Percentiles rank a stretch among this genome's conserved stretches.
These are phyloP conservation scores for Sonneratia caseolaris DNA, from an alignment of 345 rosid species.

Conservation along the genomic window DNA sequence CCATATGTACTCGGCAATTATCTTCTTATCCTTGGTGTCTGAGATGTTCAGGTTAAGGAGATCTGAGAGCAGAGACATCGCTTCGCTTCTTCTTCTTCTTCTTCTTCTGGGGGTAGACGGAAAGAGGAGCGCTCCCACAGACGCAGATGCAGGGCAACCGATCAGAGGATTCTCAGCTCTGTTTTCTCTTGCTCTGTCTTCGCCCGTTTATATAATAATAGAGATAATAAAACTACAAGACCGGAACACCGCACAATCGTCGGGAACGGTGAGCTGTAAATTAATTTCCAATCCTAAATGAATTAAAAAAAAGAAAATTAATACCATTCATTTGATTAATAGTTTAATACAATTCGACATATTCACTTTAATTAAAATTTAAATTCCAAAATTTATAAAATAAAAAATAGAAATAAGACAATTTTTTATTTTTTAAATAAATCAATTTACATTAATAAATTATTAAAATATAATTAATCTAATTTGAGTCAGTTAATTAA, in stretches of 20 bases:
- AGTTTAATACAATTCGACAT: too few species aligned
- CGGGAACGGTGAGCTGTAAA: neutral
- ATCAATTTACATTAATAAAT: too few species aligned
- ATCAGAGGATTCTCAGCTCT: conserved; percentile 1
- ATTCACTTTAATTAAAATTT: too few species aligned
- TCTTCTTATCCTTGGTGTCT: conserved; percentile 5
- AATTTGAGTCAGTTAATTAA: too few species aligned
- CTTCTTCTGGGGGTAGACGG: neutral
- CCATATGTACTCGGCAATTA: conserved; percentile 9
- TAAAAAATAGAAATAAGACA: too few species aligned
- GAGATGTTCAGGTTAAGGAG: conserved; percentile 5
- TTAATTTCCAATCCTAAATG: neutral
- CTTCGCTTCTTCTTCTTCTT: neutral
- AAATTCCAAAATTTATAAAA: too few species aligned
- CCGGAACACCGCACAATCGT: neutral
- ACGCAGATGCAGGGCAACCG: neutral
- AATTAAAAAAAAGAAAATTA: too few species aligned
- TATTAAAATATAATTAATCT: too few species aligned
- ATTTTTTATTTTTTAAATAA: too few species aligned
- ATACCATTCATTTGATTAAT: too few species aligned
- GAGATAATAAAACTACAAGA: too few species aligned
- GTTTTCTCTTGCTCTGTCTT: neutral
- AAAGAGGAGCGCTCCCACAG: neutral
- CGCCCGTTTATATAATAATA: neutral
- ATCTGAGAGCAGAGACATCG: conserved; percentile 6